These are phyloP conservation scores for Pyropia haitanensis DNA, from an alignment of 23 red algal genomes.

Conservation along the genomic window DNA sequence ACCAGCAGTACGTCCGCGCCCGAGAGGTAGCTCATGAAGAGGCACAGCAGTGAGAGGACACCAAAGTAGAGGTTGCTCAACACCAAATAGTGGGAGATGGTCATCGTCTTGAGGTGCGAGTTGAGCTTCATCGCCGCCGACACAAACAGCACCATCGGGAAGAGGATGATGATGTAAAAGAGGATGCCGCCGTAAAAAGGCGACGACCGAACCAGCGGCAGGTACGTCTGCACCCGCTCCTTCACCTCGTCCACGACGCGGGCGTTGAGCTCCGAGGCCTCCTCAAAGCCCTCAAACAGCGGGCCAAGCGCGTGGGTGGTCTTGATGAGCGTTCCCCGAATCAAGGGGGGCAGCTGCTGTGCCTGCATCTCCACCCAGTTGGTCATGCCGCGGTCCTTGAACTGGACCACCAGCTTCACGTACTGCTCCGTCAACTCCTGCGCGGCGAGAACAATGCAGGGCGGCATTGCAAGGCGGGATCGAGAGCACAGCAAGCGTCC, in stretches of 20 bases:
- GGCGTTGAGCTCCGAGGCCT: slow-evolving; percentile 37
- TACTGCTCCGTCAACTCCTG: too few relatives aligned
- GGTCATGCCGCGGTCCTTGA: slow-evolving; percentile 42
- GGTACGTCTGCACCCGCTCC: slow-evolving; percentile 26
- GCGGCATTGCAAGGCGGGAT: too few relatives aligned
- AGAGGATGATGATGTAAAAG: slow-evolving; percentile 52
- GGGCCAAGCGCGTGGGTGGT: slow-evolving; percentile 27
- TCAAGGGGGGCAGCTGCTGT: slow-evolving; percentile 23
- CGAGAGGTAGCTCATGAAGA: slow-evolving; percentile 34
- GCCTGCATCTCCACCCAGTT: slow-evolving; percentile 38
- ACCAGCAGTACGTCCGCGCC: slow-evolving; percentile 48
- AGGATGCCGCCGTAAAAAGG: slow-evolving; percentile 57
- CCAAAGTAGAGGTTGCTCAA: slow-evolving; percentile 56
- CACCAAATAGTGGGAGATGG: slow-evolving; percentile 47
- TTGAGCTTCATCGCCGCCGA: slow-evolving; percentile 41
- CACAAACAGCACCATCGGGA: slow-evolving; percentile 19
- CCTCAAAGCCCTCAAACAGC: slow-evolving; percentile 39
- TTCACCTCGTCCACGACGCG: slow-evolving; percentile 40
- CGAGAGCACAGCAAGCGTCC: too few relatives aligned
- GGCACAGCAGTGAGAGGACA: slow-evolving; percentile 32
- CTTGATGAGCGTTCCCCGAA: slow-evolving; percentile 45
- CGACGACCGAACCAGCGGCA: slow-evolving; percentile 38
- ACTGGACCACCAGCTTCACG: slow-evolving; percentile 11
- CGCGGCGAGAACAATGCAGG: too few relatives aligned
- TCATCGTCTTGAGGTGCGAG: slow-evolving; percentile 34